Evolutionary conservation across 768 basidiomycete species (phyloP), one percentile per base, ranked within the genome.

Genomic region (Fistulinella prunicolor): DNA sequence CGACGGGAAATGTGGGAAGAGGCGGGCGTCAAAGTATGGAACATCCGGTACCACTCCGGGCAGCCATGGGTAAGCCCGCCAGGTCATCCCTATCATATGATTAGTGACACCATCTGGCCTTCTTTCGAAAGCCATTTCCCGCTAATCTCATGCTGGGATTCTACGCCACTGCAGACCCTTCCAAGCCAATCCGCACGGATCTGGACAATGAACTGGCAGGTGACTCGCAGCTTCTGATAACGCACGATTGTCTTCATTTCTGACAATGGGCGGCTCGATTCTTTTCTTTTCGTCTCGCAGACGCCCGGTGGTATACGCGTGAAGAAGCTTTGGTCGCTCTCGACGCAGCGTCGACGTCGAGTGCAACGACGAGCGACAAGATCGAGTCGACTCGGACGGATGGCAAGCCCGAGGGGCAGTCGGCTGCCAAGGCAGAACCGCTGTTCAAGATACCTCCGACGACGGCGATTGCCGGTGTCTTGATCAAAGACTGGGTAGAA

Each of bases 161-260:
- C 63, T 93, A 86, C 60, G 91, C 86, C 3, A 77, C 79, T 36
- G 94, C 80, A 9, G 89, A 85, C 71, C 73, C 84, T 2, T 73
- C 78, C 4, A 75, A 92, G 59, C 78, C 81, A 6, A 86, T 97
- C 49, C 81, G 92, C 14, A 71, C 75, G 8, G 94, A 97, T 63
- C 78, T 99, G 2, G 95, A 97, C 62, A 95, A 95, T 56, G 95
- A 99, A 70, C 79, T 99, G n/a, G 84, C 85, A 60, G 91, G 93
- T 88, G 9, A 12, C 3, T 5, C 10, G 35, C 5, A n/a, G 14
- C 38, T 21, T 35, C 19, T 23, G 35, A 30, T 29, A 30, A 17
- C n/a, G 22, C 21, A 13, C 26, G 17, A 3, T 20, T 0, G 38
- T 29, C 41, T n/a, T 28, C 34, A 30, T 42, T 19, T n/a, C 36